Evolutionary conservation across 176 grass and related monocot genomes (phyloP), one percentile per base, ranked within the genome.

Genomic region (Juncus inflexus): DNA sequence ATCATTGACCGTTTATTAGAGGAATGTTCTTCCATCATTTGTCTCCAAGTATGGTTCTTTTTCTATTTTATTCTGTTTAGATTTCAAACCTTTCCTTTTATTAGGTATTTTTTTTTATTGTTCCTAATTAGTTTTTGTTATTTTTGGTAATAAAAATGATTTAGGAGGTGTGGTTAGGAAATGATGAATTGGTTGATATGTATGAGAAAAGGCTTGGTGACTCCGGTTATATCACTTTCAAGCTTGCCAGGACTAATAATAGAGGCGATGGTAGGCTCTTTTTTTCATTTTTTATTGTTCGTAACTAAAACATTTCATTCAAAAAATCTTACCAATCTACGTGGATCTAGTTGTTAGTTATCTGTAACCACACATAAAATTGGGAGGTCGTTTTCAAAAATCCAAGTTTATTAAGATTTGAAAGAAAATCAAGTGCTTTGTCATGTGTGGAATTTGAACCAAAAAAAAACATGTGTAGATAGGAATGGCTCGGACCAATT

Each of bases 101-200:
- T 8, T 36, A 15, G 37, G 4, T 52, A 9, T 38, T 9, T 50
- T 50, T 50, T 61, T 62, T 7, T 5, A 40, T 63, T 64, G 38
- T 52, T 53, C 15, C 50, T 74, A 9, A 1, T 15, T 52, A 49
- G 50, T 39, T 52, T 52, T 35, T 28, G 19, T 11, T 61, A 74
- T 38, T 40, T 55, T 37, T 55, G 45, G 42, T 42, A 2, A 50
- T 75, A 52, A 65, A 70, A 41, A 77, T 66, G 8, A 52, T 59
- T 52, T 61, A 95, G 90, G 90, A 95, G 80, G 90, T 95, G 42
- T 95, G 90, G 90, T 45, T 95, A 65, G 90, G 90, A 55, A 95
- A 95, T 72, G 83, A 90, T 58, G 90, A 95, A 55, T 80, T 95
- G 5, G 90, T 90, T 7, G 60, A 82, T 79, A 90, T 95, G 90